Percentiles rank a stretch among this genome's conserved stretches.
phyloP scores from a whole-genome alignment of 441 rosid genomes.

The Adansonia gregorii region DNA sequence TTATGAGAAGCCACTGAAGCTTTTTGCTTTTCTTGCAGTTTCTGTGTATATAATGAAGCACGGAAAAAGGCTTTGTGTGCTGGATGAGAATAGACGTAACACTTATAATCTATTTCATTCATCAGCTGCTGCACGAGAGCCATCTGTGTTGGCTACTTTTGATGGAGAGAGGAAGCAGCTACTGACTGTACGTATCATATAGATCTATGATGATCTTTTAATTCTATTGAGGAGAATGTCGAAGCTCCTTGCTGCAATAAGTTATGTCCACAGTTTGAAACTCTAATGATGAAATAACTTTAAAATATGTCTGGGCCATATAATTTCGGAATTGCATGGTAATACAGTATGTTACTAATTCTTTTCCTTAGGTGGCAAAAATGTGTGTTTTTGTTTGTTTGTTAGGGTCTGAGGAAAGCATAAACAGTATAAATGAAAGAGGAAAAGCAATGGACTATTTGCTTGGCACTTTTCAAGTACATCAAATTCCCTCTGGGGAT shows the following conservation, averaged over 20 bases:
- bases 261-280: conserved; percentile 15
- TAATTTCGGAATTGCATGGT: neutral
- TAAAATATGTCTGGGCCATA: neutral
- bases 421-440: neutral
- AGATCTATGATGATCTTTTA: conserved; percentile 22
- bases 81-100: conserved; percentile 49
- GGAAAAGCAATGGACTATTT: neutral
- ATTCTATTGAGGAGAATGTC: conserved; percentile 19
- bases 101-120: conserved; percentile 42
- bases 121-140: conserved; percentile 36
- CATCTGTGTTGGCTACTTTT: conserved; percentile 45
- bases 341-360: neutral
- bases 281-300: conserved; percentile 8
- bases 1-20: conserved; percentile 17
- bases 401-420: conserved; percentile 2
- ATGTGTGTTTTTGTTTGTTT: neutral
- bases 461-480: neutral
- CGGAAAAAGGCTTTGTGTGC: conserved; percentile 39
- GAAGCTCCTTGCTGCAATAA: conserved; percentile 6
- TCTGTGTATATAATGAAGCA: conserved; percentile 38
- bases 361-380: neutral
- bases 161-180: conserved; percentile 49
- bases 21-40: conserved; percentile 43
- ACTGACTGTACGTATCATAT: conserved; percentile 43
- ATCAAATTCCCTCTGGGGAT: neutral